These are phyloP conservation scores for Komagataea norvegica DNA, from an alignment of 1,139 yeast genomes.

Conservation along the genomic window DNA sequence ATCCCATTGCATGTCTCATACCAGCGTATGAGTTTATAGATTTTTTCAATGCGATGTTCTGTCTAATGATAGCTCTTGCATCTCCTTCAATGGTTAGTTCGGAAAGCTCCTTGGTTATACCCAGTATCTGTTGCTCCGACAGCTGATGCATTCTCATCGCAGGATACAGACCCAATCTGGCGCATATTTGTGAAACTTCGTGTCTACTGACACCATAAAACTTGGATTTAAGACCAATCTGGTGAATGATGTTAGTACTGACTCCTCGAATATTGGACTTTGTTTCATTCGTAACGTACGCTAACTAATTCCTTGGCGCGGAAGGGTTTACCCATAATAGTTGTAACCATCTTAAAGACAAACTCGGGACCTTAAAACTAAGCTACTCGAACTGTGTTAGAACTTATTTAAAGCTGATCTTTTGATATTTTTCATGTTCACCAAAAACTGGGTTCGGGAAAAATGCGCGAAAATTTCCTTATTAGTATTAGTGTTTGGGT, in stretches of 20 bases:
- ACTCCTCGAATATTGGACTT: too few species aligned
- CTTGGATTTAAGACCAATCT: slow-evolving; percentile 73
- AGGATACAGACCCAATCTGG: slow-evolving; percentile 88
- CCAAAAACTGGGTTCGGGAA: background rate
- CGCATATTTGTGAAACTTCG: slow-evolving; percentile 75
- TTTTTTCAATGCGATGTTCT: slow-evolving; percentile 77
- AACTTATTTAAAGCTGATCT: too few species aligned
- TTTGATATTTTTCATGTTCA: too few species aligned
- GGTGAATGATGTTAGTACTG: slow-evolving; percentile 7
- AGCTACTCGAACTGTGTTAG: too few species aligned
- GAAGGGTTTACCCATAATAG: slow-evolving; percentile 69
- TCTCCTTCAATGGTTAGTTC: slow-evolving; percentile 83
- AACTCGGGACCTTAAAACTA: too few species aligned
- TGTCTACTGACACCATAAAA: slow-evolving; percentile 81
- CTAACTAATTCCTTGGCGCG: slow-evolving; percentile 44
- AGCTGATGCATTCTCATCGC: slow-evolving; percentile 92
- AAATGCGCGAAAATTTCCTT: slow-evolving; percentile 1
- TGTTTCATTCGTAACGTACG: too few species aligned
- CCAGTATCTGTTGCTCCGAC: slow-evolving; percentile 80
- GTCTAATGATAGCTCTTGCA: slow-evolving; percentile 70
- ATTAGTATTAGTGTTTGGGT: slow-evolving; percentile 1
- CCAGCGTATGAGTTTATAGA: slow-evolving; percentile 85
- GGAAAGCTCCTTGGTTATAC: slow-evolving; percentile 81
- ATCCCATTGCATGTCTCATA: slow-evolving; percentile 79
- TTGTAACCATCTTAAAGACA: slow-evolving; percentile 54